Conservation (phyloP, 768 basidiomycete species). For the Galerina sulciceps region DNA sequence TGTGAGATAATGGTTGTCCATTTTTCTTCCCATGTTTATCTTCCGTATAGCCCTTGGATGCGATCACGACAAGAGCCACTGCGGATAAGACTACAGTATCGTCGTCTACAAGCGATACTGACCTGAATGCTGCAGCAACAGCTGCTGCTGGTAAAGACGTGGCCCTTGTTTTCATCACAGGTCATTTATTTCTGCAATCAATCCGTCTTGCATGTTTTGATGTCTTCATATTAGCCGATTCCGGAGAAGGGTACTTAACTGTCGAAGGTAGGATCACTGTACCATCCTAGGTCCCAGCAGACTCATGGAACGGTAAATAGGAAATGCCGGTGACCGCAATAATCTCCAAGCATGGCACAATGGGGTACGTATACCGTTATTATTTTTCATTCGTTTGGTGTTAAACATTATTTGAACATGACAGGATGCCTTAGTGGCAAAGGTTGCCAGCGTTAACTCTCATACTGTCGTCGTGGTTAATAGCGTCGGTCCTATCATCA, state of each 20-base stretch:
- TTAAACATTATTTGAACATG: neutral
- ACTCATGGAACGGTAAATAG: slow-evolving; percentile 16
- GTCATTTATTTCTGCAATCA: slow-evolving; percentile 18
- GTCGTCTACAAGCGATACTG: slow-evolving; percentile 53
- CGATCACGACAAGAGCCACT: slow-evolving; percentile 46
- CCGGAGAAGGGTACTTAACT: slow-evolving; percentile 48
- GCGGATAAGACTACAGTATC: slow-evolving; percentile 45
- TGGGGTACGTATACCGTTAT: slow-evolving; percentile 34
- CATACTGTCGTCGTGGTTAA: slow-evolving; percentile 73
- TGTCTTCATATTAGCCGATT: slow-evolving; percentile 31
- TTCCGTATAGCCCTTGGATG: slow-evolving; percentile 41
- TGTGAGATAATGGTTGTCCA: slow-evolving; percentile 29
- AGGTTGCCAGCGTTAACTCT: slow-evolving; percentile 56
- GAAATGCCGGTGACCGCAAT: slow-evolving; percentile 60
- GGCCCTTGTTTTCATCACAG: slow-evolving; percentile 59
- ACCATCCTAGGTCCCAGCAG: neutral
- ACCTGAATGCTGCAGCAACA: slow-evolving; percentile 46
- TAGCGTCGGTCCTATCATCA: slow-evolving; percentile 61
- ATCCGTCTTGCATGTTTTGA: neutral
- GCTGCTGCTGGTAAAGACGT: slow-evolving; percentile 50
- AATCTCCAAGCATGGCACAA: slow-evolving; percentile 54
- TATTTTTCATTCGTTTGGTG: neutral
- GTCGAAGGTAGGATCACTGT: slow-evolving; percentile 37
- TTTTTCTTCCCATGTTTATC: neutral
- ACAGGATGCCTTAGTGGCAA: slow-evolving; percentile 50